phyloP scores from a whole-genome alignment of 192 early-diverging fungal genomes.

The Phycomyces nitens region DNA sequence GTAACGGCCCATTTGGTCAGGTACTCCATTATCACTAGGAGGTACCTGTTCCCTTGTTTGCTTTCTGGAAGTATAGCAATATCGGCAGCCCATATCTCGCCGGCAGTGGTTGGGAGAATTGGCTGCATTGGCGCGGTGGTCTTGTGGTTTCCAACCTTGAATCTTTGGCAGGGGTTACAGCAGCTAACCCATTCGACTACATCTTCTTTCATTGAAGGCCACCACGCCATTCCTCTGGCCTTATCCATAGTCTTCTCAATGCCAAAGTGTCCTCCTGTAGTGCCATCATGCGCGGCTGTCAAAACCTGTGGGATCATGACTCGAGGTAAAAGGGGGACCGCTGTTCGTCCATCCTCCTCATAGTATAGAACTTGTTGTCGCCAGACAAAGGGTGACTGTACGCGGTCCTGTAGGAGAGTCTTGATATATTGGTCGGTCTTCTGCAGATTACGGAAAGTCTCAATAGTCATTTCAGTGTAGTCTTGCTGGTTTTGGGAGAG shows the following conservation, averaged over 20 bases:
- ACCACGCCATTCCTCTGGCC: not conserved
- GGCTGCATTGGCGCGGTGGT: conserved; percentile 3
- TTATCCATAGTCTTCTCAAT: not conserved
- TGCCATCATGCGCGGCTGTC: not conserved
- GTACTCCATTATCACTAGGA: conserved; percentile 7
- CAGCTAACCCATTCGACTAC: not conserved
- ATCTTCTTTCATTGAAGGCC: not conserved
- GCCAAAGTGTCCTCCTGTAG: conserved; percentile 7
- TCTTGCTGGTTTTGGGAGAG: no score
- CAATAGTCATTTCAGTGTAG: no score
- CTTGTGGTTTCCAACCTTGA: conserved; percentile 1
- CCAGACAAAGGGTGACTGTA: no score
- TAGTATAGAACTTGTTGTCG: no score
- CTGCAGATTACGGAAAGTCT: no score
- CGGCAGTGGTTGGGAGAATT: not conserved
- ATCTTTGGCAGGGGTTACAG: conserved; percentile 7
- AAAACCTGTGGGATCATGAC: no score
- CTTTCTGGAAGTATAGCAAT: not conserved
- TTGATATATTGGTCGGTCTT: no score
- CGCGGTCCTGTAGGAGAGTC: no score
- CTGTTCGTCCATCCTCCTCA: no score
- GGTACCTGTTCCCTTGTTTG: not conserved
- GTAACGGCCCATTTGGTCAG: conserved; percentile 9
- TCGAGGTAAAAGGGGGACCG: no score
- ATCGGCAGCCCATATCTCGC: conserved; percentile 8